A percentile compares a stretch with the other conserved stretches of the same genome.
Evolutionary conservation across 2,329 filamentous ascomycete species (phyloP).

Genomic region (Helotiales sp.): DNA sequence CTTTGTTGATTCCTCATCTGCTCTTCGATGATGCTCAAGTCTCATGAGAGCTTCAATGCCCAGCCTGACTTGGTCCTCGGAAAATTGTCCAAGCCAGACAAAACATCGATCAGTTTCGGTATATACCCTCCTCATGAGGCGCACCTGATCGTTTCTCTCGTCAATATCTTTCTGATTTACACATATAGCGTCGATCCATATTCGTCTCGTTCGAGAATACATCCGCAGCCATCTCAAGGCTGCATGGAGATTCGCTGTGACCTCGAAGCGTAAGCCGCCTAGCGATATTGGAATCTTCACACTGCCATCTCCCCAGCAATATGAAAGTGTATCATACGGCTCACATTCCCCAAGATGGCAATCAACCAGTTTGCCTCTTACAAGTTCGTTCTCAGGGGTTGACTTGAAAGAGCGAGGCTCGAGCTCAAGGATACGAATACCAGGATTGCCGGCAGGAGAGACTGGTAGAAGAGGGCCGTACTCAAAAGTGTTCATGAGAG

Average conservation of each 20-base stretch:
- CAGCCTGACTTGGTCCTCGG: neutral
- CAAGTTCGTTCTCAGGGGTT: too few relatives aligned
- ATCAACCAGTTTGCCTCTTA: neutral
- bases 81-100: neutral
- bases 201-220: neutral
- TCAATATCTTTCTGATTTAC: neutral
- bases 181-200: neutral
- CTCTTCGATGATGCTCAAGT: too few relatives aligned
- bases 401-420: too few relatives aligned
- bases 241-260: neutral
- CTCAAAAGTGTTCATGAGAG: too few relatives aligned
- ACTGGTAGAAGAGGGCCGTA: too few relatives aligned
- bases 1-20: too few relatives aligned
- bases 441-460: too few relatives aligned
- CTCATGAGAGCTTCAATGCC: neutral
- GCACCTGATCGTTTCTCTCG: neutral
- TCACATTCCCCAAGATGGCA: neutral
- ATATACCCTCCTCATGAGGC: neutral
- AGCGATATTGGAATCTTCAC: neutral
- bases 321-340: neutral
- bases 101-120: neutral
- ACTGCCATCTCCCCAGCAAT: neutral
- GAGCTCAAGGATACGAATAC: too few relatives aligned
- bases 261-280: too few relatives aligned
- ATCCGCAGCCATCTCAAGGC: neutral